Conservation (phyloP, 106 monocot species). For the Dendrobium officinale region DNA sequence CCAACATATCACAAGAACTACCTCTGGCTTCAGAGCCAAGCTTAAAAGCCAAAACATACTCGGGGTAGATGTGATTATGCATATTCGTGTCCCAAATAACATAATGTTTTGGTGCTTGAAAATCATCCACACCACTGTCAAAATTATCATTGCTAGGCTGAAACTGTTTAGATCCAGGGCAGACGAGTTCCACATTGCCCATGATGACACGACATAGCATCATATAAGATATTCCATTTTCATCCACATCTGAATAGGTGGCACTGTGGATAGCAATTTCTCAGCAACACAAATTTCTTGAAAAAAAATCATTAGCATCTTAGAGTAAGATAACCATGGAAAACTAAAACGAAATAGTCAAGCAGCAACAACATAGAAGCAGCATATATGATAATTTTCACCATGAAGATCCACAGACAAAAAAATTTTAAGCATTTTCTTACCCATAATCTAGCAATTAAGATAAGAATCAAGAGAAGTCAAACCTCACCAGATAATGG, state of each 20-base stretch:
- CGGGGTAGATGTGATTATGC: constrained; percentile 55
- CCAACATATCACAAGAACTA: constrained; percentile 15
- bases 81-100: constrained; percentile 58
- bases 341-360: background rate
- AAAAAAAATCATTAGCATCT: constrained; percentile 15
- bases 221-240: constrained; percentile 60
- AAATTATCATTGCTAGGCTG: constrained; percentile 48
- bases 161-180: constrained; percentile 44
- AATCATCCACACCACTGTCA: constrained; percentile 73
- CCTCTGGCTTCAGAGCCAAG: constrained; percentile 51
- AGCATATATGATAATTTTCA: background rate
- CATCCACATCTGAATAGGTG: constrained; percentile 57
- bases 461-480: background rate
- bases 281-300: constrained; percentile 19
- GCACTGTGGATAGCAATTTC: constrained; percentile 44
- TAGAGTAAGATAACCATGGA: background rate
- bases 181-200: constrained; percentile 63
- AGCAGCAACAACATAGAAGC: background rate
- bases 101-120: constrained; percentile 64
- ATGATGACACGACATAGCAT: constrained; percentile 75
- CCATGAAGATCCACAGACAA: background rate
- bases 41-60: constrained; percentile 57
- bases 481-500: constrained; percentile 53
- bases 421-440: background rate
- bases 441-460: background rate